Base-by-base conservation (phyloP, 2,329 filamentous ascomycete species). In the Verticillium alfalfae region DNA sequence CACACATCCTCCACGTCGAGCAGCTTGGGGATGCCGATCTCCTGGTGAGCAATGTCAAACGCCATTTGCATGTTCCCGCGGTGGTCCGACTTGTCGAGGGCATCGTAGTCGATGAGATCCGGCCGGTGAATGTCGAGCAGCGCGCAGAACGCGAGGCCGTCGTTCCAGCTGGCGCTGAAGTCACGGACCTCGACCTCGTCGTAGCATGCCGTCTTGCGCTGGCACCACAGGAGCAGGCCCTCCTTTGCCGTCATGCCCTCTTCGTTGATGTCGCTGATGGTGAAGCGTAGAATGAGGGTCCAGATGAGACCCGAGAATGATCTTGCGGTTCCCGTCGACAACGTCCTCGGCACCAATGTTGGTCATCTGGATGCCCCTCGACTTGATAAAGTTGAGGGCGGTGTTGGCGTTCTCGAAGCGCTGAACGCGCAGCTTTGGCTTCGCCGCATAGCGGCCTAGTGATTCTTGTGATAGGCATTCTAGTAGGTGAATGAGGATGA, bases 301-400 rank as follows among this genome's bases (percentile, higher is more conserved):
- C 95, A 99, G 76, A 99, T 97, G 69, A 99, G 82, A 36, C 95
- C 95, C 95, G 36, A 99, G 83, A 63, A 98, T 96, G 71, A 99
- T 97, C 82, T 98, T 99, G 68, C 91, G 86, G 76, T 98, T 99
- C 39, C 95, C 95, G 75, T 99, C 94, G 36, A 99, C 95, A 31
- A 99, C 92, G 82, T 99, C 95, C 76, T 98, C 95, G 8, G 95
- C 95, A 60, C 95, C 95, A 70, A 98, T 98, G 69, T 99, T 99
- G 67, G 93, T 97, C 89, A 99, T 92, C 75, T 97, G 94, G 66
- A 99, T 98, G 22, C 92, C 89, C 68, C 93, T 84, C 62, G 87
- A 88, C 73, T 91, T 96, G 79, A 99, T 93, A 71, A 95, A 99
- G 76, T 97, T 89, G 65, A 99, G 87, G 58, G 92, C 92, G 68